phyloP scores from a whole-genome alignment of 306 rosid species.

The Cucurbita moschata region DNA sequence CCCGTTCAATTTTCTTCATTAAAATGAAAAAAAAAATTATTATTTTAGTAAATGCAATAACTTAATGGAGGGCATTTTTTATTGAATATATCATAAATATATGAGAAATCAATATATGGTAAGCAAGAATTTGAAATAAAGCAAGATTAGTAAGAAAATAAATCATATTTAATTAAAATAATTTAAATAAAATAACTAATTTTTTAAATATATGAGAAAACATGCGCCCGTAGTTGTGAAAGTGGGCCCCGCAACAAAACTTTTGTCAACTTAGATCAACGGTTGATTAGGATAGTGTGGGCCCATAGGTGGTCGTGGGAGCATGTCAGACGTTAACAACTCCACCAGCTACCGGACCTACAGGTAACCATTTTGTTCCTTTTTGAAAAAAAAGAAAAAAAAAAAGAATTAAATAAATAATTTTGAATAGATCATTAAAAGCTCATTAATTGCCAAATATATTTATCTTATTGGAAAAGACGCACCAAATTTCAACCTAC shows the following conservation, averaged over 20 bases:
- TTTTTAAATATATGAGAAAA: not conserved
- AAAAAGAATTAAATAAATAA: not conserved
- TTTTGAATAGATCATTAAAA: not conserved
- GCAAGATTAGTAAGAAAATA: too few species aligned
- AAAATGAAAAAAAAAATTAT: too few species aligned
- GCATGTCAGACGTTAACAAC: conserved; percentile 1
- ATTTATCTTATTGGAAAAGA: not conserved
- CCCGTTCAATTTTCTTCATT: too few species aligned
- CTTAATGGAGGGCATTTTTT: not conserved
- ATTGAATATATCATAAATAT: not conserved
- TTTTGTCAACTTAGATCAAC: not conserved
- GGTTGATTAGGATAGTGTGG: not conserved
- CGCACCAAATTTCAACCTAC: not conserved
- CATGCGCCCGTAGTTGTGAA: conserved; percentile 9
- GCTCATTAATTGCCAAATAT: not conserved
- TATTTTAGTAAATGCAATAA: not conserved
- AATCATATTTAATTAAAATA: too few species aligned
- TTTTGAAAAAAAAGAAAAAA: not conserved
- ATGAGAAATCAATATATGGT: not conserved
- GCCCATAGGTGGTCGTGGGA: conserved; percentile 9
- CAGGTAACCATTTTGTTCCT: not conserved
- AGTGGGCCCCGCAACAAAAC: conserved; percentile 5
- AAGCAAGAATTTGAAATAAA: too few species aligned
- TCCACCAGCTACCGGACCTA: conserved; percentile 6
- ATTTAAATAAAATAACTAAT: too few species aligned